Base-by-base conservation (phyloP, 192 early-diverging fungal genomes). In the Coemansia brasiliensis region DNA sequence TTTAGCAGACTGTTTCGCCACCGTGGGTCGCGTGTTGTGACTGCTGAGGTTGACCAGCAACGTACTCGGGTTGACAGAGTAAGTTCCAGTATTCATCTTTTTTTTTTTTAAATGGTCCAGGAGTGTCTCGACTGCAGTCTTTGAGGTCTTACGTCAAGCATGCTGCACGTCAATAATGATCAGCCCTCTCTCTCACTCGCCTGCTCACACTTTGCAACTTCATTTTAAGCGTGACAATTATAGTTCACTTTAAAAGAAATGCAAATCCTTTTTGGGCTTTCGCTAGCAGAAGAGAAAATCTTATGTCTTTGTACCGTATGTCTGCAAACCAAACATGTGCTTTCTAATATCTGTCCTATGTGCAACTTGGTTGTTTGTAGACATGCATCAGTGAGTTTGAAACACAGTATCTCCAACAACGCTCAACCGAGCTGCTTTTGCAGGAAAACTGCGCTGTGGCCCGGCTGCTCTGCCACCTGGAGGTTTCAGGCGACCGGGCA, bases 1-100 rank as follows among this genome's bases (percentile, higher is more conserved):
- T 69, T 77, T 57, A 70, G 74, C 57, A 41, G 74, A 50, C 67
- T 77, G 26, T 77, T 77, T 49, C 69, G 69, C 57, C 55, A 70
- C 35, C 74, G 67, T 20, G 59, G 63, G 39, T 67, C 67, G 46
- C 68, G 69, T 27, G 64, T 61, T 0, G 43, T 61, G 20, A 45
- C 32, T 1, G 46, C 73, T 8, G 59, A 70, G 5, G 45, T 44
- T 35, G 52, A 62, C 20, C 67, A 66, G 57, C 57, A 67, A 15
- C 63, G 56, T 41, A 60, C 67, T 15, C 62, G 64, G 0, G 74
- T 49, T 9, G 74, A 77, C 54, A 63, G 74, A 29, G 74, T 77
- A 70, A 20, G 73, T 75, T 57, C 50, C 46, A 25, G 18, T n/a
- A n/a, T n/a, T n/a, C n/a, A n/a, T 29, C 6, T 12, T 17, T 41